Evolutionary conservation across 805 yeast genomes (phyloP).

Genomic region (Yarrowia divulgata): DNA sequence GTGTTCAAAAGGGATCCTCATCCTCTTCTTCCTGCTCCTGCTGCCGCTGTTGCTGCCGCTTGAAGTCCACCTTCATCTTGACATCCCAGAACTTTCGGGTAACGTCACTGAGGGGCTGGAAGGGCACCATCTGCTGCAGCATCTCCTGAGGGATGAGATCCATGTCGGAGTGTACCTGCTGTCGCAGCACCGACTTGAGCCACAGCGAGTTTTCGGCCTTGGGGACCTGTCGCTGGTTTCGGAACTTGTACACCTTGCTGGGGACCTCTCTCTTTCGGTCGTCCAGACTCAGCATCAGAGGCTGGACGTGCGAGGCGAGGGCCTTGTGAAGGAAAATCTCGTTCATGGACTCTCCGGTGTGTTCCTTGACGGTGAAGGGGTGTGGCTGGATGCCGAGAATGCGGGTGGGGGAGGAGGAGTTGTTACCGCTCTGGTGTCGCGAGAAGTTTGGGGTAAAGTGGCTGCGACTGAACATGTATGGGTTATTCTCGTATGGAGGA

Average conservation of each 20-base stretch:
- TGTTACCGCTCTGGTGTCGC: conserved; percentile 17
- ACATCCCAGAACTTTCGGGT: conserved; percentile 36
- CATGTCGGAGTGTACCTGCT: conserved; percentile 21
- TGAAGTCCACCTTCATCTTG: conserved; percentile 37
- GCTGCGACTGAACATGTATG: conserved; percentile 20
- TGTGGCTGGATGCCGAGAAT: conserved; percentile 35
- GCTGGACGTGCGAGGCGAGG: conserved; percentile 28
- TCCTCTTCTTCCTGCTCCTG: conserved; percentile 5
- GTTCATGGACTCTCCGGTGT: conserved; percentile 34
- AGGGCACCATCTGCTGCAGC: conserved; percentile 39
- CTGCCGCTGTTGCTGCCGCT: conserved; percentile 15
- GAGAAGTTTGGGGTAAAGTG: conserved; percentile 29
- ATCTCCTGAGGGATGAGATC: conserved; percentile 30
- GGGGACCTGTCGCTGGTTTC: conserved; percentile 25
- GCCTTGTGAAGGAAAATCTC: conserved; percentile 38
- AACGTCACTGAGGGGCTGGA: conserved; percentile 28
- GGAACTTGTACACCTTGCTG: conserved; percentile 35
- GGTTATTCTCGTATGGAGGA: conserved; percentile 35
- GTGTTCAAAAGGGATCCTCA: background rate
- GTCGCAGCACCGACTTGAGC: conserved; percentile 36
- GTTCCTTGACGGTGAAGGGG: conserved; percentile 32
- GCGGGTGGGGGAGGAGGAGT: background rate
- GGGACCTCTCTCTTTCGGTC: conserved; percentile 33
- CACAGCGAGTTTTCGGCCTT: conserved; percentile 25
- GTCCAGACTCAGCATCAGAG: conserved; percentile 27